These are phyloP conservation scores for Brassica cretica DNA, from an alignment of 345 rosid species.

Conservation along the genomic window DNA sequence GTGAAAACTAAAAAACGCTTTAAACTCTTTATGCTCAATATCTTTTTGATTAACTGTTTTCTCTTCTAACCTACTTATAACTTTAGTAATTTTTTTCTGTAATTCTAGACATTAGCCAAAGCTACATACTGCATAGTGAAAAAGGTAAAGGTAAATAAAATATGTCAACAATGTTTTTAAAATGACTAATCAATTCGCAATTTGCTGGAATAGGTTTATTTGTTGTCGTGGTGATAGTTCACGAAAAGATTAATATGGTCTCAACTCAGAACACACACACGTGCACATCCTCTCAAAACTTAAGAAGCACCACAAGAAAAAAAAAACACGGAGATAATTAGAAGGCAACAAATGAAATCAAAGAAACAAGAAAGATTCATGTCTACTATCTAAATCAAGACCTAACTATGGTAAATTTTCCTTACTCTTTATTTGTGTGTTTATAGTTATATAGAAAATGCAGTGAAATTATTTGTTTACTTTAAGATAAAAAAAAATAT, in stretches of 20 bases:
- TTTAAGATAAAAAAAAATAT: not conserved
- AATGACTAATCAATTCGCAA: not conserved
- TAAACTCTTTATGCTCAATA: too few species aligned
- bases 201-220: not conserved
- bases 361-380: not conserved
- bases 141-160: too few species aligned
- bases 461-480: not conserved
- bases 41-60: too few species aligned
- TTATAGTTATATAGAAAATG: not conserved
- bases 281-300: not conserved
- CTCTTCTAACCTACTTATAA: too few species aligned
- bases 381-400: not conserved
- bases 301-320: not conserved
- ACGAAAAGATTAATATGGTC: not conserved
- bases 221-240: not conserved
- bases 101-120: too few species aligned
- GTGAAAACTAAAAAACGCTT: too few species aligned
- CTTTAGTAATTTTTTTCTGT: too few species aligned
- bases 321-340: not conserved
- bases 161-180: not conserved
- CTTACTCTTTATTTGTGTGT: not conserved
- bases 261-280: not conserved
- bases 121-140: too few species aligned
- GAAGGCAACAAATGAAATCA: not conserved
- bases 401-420: not conserved